Evolutionary conservation across 176 grass and related monocot genomes (phyloP), one percentile per base, ranked within the genome.

Genomic region (Alopecurus myosuroides): DNA sequence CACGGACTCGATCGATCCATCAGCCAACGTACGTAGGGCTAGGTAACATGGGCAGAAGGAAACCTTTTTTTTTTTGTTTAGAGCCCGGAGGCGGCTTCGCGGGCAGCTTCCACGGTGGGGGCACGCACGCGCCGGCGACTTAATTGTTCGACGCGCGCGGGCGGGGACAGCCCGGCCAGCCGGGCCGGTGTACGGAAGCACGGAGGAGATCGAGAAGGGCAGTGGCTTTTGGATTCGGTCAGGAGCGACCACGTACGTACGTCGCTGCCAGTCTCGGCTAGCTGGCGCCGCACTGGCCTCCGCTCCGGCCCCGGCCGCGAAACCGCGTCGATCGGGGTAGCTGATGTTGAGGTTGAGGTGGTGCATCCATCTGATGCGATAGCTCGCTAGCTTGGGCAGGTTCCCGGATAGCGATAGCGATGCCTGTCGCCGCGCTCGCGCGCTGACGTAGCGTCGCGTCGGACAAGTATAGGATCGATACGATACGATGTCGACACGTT

Each of bases 261-360:
- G 67, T 29, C 22, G 42, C 39, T 83, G 81, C 81, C 81, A 64
- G 40, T 42, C 0, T 4, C 7, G 11, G 87, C 78, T 90, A 97
- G 94, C 94, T 97, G 92, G 94, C 92, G 82, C 76, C 41, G 70
- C 75, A 88, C 94, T 97, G 89, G 92, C 89, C 49, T 84, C 76
- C 77, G 85, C 25, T 84, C 76, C 77, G 85, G 20, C 75, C 60
- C 67, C 80, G 29, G 37, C 86, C 64, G 46, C 77, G n/a, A 89
- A 90, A 90, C 65, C 88, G 88, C 84, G 88, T 90, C 23, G n/a
- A n/a, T n/a, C n/a, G 83, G 34, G 61, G 1, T 79, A 56, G 52
- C 52, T 56, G 52, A 56, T 4, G 55, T 2, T 45, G 11, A 12
- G n/a, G n/a, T n/a, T n/a, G n/a, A n/a, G n/a, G n/a, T n/a, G n/a